These are phyloP conservation scores for Trichoderma asperellum DNA, from an alignment of 2,329 filamentous ascomycete genomes.

Conservation along the genomic window DNA sequence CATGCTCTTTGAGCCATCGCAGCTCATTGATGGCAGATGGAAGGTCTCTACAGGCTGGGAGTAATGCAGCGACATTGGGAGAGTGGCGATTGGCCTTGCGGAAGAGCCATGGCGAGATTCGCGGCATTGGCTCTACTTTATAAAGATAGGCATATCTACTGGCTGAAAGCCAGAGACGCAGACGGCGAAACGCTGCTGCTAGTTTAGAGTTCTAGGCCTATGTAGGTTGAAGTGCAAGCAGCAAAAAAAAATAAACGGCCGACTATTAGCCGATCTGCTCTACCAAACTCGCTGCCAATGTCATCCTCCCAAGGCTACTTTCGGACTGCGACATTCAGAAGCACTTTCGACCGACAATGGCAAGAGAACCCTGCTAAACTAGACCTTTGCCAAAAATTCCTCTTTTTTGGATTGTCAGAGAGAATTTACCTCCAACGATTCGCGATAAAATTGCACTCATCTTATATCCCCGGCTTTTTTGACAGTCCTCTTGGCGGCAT, in stretches of 20 bases:
- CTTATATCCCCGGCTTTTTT: neutral
- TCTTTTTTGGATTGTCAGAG: slow-evolving; percentile 29
- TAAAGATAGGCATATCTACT: neutral
- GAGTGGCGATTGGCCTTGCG: slow-evolving; percentile 58
- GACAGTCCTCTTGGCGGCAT: neutral
- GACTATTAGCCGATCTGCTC: slow-evolving; percentile 22
- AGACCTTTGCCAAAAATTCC: neutral
- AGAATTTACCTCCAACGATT: neutral
- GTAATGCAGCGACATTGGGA: slow-evolving; percentile 60
- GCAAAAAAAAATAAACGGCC: neutral
- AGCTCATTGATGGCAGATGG: slow-evolving; percentile 69
- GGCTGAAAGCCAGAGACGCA: neutral
- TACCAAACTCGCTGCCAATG: slow-evolving; percentile 16
- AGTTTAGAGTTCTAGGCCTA: neutral
- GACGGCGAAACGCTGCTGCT: neutral
- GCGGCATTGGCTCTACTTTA: slow-evolving; percentile 55
- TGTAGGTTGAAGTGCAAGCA: neutral
- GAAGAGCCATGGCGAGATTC: slow-evolving; percentile 62
- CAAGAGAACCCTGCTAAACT: slow-evolving; percentile 20
- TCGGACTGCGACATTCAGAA: slow-evolving; percentile 13
- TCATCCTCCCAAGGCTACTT: neutral
- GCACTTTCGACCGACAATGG: slow-evolving; percentile 12
- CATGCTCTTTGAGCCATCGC: slow-evolving; percentile 71
- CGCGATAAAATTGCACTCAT: neutral
- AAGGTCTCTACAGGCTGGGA: slow-evolving; percentile 66